Base-by-base conservation (phyloP, 2,329 filamentous ascomycete genomes). In the Parastagonospora nodorum region DNA sequence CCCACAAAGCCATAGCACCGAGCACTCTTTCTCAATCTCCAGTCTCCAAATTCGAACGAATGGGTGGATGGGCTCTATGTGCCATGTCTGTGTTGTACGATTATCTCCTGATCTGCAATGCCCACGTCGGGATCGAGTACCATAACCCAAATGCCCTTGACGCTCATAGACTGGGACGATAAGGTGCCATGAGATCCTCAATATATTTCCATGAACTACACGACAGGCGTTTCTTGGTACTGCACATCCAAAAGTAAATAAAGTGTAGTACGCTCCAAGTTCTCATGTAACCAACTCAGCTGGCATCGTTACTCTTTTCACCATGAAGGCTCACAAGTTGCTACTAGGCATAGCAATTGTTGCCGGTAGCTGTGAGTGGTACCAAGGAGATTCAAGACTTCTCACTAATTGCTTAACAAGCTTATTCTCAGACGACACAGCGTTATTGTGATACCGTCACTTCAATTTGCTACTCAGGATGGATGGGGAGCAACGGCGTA, bases 381-480 rank as follows among this genome's bases (percentile, higher is more conserved):
- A 10, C 33, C 15, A 3, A 12, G 9, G 11, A 4, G 16, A 3
- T 2, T 24, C 30, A 7, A 14, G 11, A 27, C 7, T 5, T 38
- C 11, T n/a, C 2, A n/a, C 30, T 42, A 3, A 43, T 24, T 16
- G 4, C 19, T 15, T 9, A 16, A 33, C 2, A 16, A 68, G 66
- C 39, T 14, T 35, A 51, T 0, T 55, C 50, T 14, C 60, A 69
- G 32, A 53, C 45, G 14, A 58, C 59, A 7, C 53, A 52, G 45
- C 58, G 62, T 8, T 68, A 67, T 39, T 69, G 66, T 32, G 65
- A 69, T 41, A 10, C 49, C 9, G 16, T 36, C 14, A 64, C 63
- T 1, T 62, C 60, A 10, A 74, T 81, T 47, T 78, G 72, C 15
- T 80, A 77, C 50, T 72, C 78, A 24, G 71, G 73, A 4, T 75